phyloP scores from a whole-genome alignment of 2,329 filamentous ascomycete genomes.

The Colletotrichum lentis region DNA sequence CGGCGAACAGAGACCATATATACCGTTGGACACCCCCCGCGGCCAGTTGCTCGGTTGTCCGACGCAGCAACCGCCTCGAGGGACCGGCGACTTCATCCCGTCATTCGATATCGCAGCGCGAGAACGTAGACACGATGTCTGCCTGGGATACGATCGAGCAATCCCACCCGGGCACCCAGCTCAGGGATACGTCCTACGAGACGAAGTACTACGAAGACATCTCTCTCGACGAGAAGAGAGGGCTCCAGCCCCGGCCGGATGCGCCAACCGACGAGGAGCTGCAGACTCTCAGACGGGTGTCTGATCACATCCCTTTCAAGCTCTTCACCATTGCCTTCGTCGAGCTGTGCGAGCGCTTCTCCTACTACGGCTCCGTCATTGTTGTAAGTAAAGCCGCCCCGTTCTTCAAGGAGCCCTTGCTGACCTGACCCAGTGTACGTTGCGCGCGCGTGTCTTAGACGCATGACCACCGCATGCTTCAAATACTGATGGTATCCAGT shows the following conservation, averaged over 20 bases:
- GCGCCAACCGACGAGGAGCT: constrained; percentile 62
- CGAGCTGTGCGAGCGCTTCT: constrained; percentile 76
- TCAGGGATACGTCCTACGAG: constrained; percentile 28
- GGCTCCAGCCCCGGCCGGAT: constrained; percentile 37
- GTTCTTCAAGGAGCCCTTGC: background rate
- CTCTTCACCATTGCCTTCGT: constrained; percentile 72
- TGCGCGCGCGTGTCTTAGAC: background rate
- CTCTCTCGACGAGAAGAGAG: constrained; percentile 46
- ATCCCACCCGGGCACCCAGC: constrained; percentile 45
- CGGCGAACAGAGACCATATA: constrained; percentile 14
- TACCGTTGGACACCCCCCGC: constrained; percentile 3
- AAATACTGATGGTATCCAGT: constrained; percentile 41
- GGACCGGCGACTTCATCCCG: background rate
- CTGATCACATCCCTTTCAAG: constrained; percentile 65
- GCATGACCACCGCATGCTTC: background rate
- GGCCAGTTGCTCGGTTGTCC: background rate
- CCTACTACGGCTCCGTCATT: constrained; percentile 73
- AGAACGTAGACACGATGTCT: constrained; percentile 41
- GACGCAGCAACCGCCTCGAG: background rate
- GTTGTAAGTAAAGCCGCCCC: constrained; percentile 61
- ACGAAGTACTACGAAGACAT: constrained; percentile 36
- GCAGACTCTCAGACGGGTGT: constrained; percentile 60
- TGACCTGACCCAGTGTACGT: constrained; percentile 24
- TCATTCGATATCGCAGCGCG: constrained; percentile 4
- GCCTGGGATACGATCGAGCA: constrained; percentile 48